Base-by-base conservation (phyloP, 1,139 yeast genomes). In the Arxiozyma heterogenica region DNA sequence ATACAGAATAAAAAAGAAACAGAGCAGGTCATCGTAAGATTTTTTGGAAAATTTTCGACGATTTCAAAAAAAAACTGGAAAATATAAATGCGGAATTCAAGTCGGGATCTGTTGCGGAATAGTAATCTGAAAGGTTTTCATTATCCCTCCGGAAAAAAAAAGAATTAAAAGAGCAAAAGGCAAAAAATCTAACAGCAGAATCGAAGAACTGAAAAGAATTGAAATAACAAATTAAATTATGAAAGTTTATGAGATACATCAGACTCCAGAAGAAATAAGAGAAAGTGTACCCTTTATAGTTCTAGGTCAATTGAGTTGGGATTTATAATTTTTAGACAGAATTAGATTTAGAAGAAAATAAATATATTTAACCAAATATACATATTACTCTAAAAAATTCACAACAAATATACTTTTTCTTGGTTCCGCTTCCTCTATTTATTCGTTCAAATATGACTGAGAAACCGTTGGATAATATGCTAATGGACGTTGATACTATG, bases 401-500 rank as follows among this genome's bases (percentile, higher is more conserved):
- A 27, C 30, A 27, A 27, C 30, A 27, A 8, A 7, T 11, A 27
- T 23, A 23, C 25, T 23, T 27, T 27, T 11, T 27, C 8, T 27
- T 27, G 2, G 30, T 27, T 27, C 30, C 8, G 9, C 30, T 7
- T 27, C 11, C 8, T 27, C 30, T 27, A 7, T 27, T 11, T 27
- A 8, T 27, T 27, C 30, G 30, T 27, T 2, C 15, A 45, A 18
- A 45, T 25, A 45, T 45, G 49, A 12, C 42, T 3, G 39, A 20
- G 22, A 46, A 46, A 17, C 18, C 21, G 21, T 21, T 46, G 15
- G 46, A 58, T 21, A 59, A 59, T 48, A 53, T 66, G 25, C 51
- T 66, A 41, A 66, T 67, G 64, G 66, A 66, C 54, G 64, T 63
- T 8, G 64, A 64, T 53, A 59, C 54, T 20, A 49, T 67, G 53